Evolutionary conservation across 2,329 filamentous ascomycete genomes (phyloP).

Genomic region (Ceratocystis smalleyi): DNA sequence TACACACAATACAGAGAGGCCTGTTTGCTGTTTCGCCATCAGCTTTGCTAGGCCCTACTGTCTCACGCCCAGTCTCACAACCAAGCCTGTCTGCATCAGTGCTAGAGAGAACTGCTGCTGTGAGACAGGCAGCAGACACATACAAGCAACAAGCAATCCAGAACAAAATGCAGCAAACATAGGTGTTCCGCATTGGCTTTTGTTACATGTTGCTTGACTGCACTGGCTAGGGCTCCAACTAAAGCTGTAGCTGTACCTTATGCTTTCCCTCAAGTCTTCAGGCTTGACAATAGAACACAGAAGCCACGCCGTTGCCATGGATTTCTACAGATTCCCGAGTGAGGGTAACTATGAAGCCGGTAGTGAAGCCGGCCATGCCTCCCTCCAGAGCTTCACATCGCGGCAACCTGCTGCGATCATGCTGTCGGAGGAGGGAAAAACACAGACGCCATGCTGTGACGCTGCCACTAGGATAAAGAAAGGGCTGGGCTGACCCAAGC

Average conservation of each 20-base stretch:
- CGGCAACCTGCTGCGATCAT: background rate
- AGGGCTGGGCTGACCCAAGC: background rate
- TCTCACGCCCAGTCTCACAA: background rate
- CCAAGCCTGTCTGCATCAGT: background rate
- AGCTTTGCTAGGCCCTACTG: background rate
- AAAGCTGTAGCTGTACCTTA: background rate
- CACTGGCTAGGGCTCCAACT: too few relatives aligned
- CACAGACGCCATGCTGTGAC: background rate
- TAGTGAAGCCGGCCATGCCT: background rate
- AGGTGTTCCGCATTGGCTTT: too few relatives aligned
- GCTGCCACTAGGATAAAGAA: background rate
- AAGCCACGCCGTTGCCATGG: too few relatives aligned
- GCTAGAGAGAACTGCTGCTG: background rate
- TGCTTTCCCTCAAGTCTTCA: too few relatives aligned
- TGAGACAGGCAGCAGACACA: background rate
- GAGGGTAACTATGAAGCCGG: too few relatives aligned
- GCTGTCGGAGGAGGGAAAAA: background rate
- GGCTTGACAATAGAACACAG: too few relatives aligned
- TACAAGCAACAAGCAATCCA: background rate
- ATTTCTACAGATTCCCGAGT: too few relatives aligned
- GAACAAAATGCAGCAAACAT: background rate
- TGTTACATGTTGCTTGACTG: too few relatives aligned
- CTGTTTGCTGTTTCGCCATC: background rate
- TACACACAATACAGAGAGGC: background rate
- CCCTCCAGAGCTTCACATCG: background rate